Conservation (phyloP, 306 rosid genomes). For the Mimosa bimucronata region DNA sequence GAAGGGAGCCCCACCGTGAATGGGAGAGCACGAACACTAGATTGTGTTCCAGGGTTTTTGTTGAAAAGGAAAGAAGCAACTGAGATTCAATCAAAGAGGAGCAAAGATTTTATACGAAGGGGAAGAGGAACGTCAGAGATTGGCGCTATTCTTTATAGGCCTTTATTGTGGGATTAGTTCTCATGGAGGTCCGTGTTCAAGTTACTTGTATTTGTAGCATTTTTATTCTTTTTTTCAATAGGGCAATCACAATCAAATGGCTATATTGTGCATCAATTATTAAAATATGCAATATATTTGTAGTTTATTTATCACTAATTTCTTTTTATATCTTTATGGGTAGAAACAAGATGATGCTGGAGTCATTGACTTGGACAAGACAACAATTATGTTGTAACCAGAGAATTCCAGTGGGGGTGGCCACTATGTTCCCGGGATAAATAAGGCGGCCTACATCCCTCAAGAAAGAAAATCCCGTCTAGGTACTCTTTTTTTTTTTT, state of each 20-base stretch:
- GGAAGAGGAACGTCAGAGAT: neutral
- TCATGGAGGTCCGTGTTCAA: conserved; percentile 39
- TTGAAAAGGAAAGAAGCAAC: neutral
- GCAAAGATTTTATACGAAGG: too few relatives aligned
- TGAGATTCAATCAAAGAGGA: neutral
- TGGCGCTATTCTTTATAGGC: neutral
- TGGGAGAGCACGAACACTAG: neutral
- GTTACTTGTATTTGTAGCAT: neutral
- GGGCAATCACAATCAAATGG: too few relatives aligned
- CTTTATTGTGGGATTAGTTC: neutral
- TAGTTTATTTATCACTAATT: neutral
- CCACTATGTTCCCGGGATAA: conserved; percentile 80
- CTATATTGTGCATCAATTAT: neutral
- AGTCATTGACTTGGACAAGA: conserved; percentile 61
- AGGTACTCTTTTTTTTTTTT: conserved; percentile 53
- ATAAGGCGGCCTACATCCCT: conserved; percentile 64
- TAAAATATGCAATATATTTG: neutral
- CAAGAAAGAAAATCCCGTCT: conserved; percentile 73
- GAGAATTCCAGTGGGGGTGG: conserved; percentile 63
- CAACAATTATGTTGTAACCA: conserved; percentile 61
- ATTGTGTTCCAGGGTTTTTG: neutral
- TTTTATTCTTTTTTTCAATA: too few relatives aligned
- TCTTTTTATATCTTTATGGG: conserved; percentile 10
- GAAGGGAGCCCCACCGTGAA: neutral
- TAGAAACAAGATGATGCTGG: conserved; percentile 54